Evolutionary conservation across 2,329 filamentous ascomycete species (phyloP).

Genomic region (Periglandula ipomoeae): DNA sequence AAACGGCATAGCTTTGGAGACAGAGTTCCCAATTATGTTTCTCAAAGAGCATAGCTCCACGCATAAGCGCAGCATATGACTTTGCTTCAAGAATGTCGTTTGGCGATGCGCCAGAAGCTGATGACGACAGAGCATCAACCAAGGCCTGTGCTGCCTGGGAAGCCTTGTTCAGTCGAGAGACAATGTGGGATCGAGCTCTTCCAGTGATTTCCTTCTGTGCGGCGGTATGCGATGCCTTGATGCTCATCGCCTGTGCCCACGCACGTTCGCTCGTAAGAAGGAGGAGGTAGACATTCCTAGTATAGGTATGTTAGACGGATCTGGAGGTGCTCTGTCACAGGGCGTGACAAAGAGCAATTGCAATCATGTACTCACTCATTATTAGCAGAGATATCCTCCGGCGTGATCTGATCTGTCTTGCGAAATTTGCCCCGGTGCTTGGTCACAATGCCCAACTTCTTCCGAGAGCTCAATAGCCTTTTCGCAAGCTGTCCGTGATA

Average conservation of each 20-base stretch:
- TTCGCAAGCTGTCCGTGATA: conserved; percentile 75
- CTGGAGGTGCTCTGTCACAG: background rate
- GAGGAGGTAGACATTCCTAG: conserved; percentile 66
- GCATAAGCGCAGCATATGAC: conserved; percentile 71
- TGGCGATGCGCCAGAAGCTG: conserved; percentile 54
- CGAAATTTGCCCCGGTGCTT: conserved; percentile 81
- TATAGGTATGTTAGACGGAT: background rate
- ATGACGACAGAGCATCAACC: conserved; percentile 55
- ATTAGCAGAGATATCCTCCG: conserved; percentile 55
- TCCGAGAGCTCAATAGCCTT: conserved; percentile 72
- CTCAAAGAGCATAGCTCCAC: conserved; percentile 74
- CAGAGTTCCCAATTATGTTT: conserved; percentile 79
- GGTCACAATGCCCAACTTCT: conserved; percentile 75
- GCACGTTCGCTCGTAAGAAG: conserved; percentile 82
- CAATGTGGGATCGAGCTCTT: conserved; percentile 75
- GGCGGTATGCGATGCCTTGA: conserved; percentile 74
- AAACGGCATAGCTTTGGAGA: conserved; percentile 64
- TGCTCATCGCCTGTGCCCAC: conserved; percentile 92
- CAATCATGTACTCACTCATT: conserved; percentile 5
- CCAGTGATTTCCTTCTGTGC: conserved; percentile 74
- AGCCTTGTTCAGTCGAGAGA: conserved; percentile 79
- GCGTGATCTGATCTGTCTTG: conserved; percentile 59
- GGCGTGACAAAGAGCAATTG: background rate
- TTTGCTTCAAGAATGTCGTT: conserved; percentile 74
- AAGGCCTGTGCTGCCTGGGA: conserved; percentile 60